Percentiles rank a stretch among this genome's conserved stretches.
These are phyloP conservation scores for Amanita subjunquillea DNA, from an alignment of 768 basidiomycete genomes.

Conservation along the genomic window DNA sequence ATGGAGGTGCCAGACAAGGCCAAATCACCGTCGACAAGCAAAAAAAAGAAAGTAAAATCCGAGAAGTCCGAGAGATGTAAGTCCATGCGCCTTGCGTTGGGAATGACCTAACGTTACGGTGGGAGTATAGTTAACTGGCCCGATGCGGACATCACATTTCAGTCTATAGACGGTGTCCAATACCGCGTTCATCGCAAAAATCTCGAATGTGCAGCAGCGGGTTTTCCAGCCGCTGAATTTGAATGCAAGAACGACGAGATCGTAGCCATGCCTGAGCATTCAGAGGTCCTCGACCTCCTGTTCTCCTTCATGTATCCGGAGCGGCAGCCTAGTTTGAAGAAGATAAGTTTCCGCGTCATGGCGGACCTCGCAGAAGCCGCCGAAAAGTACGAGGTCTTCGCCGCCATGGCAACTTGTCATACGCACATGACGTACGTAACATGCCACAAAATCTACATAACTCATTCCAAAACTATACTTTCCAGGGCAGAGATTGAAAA, in stretches of 20 bases:
- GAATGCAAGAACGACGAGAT: not conserved
- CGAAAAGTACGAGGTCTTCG: slow-evolving; percentile 14
- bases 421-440: slow-evolving; percentile 12
- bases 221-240: slow-evolving; percentile 7
- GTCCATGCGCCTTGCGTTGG: no score
- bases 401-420: slow-evolving; percentile 11
- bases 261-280: not conserved
- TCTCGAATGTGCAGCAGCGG: slow-evolving; percentile 7
- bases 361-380: slow-evolving; percentile 13
- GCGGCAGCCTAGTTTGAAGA: slow-evolving; percentile 12
- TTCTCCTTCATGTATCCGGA: slow-evolving; percentile 14
- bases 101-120: no score
- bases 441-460: no score
- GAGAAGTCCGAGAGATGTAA: no score
- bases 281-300: slow-evolving; percentile 9
- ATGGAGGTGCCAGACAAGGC: no score
- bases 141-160: slow-evolving; percentile 8
- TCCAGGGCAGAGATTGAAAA: slow-evolving; percentile 10
- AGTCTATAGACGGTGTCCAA: slow-evolving; percentile 8
- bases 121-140: slow-evolving; percentile 3
- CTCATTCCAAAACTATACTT: not conserved
- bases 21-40: no score
- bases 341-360: slow-evolving; percentile 8
- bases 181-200: slow-evolving; percentile 11
- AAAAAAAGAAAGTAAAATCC: no score